phyloP scores from a whole-genome alignment of 2,329 filamentous ascomycete species.

The Colletotrichum phormii region DNA sequence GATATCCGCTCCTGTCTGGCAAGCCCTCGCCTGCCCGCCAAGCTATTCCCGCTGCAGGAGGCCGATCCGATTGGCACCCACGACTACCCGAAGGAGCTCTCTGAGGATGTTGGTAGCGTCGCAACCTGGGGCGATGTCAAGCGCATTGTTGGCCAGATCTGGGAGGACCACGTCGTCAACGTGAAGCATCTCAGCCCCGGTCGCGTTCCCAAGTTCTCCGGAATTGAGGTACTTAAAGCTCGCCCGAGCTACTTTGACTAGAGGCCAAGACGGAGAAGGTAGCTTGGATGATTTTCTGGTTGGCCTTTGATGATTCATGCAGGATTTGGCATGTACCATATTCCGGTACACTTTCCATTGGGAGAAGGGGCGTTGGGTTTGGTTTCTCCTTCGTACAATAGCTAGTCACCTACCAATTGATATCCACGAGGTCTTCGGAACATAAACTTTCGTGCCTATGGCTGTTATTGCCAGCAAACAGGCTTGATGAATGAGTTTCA shows the following conservation, averaged over 20 bases:
- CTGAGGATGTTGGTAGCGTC: conserved; percentile 18
- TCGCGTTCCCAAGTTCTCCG: conserved; percentile 23
- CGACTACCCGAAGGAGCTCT: conserved; percentile 22
- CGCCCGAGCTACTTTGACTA: conserved; percentile 29
- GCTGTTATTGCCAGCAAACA: no score
- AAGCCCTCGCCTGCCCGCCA: conserved; percentile 11
- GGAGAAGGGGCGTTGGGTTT: conserved; percentile 25
- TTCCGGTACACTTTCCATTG: conserved; percentile 6
- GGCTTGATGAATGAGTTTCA: no score
- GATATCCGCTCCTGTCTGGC: conserved; percentile 20
- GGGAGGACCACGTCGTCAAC: conserved; percentile 20
- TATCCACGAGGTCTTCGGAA: neutral
- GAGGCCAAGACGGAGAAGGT: neutral
- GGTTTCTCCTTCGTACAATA: neutral
- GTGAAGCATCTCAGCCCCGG: conserved; percentile 2
- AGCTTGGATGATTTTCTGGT: neutral
- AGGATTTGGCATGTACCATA: conserved; percentile 10
- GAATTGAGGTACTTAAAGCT: conserved; percentile 31
- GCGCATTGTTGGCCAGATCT: conserved; percentile 19
- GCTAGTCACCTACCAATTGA: neutral
- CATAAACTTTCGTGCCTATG: neutral
- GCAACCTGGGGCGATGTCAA: conserved; percentile 31
- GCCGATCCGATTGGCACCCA: conserved; percentile 30
- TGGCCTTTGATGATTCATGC: no score
- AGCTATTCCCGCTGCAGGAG: conserved; percentile 12